Conservation (phyloP, 2,329 filamentous ascomycete genomes). For the Colletotrichum limetticola region DNA sequence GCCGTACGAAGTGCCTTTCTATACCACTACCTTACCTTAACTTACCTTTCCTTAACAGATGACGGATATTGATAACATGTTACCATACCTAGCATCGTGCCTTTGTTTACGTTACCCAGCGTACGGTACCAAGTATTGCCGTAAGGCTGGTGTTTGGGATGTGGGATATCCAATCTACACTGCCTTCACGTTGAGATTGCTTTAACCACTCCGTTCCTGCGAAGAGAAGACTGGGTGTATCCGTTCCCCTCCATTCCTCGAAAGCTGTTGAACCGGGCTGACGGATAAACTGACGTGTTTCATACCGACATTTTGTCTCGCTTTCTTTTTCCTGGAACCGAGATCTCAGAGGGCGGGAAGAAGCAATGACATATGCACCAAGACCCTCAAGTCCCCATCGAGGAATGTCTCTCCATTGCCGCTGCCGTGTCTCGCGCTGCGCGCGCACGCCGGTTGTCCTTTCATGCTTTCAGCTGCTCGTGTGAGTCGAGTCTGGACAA, state of each 20-base stretch:
- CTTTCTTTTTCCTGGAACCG: conserved; percentile 18
- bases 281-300: conserved; percentile 28
- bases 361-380: conserved; percentile 26
- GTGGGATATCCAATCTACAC: not conserved
- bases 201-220: too few species aligned
- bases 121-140: not conserved
- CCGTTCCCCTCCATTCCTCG: not conserved
- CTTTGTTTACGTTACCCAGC: conserved; percentile 1
- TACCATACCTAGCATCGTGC: not conserved
- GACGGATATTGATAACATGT: not conserved
- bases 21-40: not conserved
- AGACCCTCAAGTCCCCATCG: conserved; percentile 12
- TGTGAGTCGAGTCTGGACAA: not conserved
- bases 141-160: not conserved
- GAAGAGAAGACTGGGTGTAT: not conserved
- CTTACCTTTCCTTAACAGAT: too few species aligned
- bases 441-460: too few species aligned
- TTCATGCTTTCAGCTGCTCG: not conserved
- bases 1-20: not conserved
- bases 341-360: conserved; percentile 7
- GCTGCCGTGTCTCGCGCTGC: conserved; percentile 24
- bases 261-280: not conserved
- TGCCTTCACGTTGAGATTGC: not conserved
- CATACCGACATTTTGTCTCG: conserved; percentile 9
- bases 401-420: conserved; percentile 28